These are phyloP conservation scores for Plasmodium blacklocki DNA, from an alignment of 169 alveolate species.

Conservation along the genomic window DNA sequence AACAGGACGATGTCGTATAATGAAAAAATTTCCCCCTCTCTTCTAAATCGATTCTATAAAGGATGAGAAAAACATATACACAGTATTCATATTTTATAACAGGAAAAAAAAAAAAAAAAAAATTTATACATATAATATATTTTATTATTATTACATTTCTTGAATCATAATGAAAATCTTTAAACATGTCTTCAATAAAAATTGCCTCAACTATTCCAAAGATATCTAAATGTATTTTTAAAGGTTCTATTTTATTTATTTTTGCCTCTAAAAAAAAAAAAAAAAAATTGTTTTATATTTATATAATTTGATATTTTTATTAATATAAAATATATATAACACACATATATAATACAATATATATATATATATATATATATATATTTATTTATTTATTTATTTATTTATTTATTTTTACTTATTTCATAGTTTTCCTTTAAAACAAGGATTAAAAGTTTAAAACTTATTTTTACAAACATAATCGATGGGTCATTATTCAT, in stretches of 20 bases:
- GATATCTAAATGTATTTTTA: slow-evolving; percentile 23
- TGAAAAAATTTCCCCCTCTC: too few species aligned
- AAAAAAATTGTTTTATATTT: neutral
- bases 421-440: slow-evolving; percentile 51
- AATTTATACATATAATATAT: too few species aligned
- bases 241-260: slow-evolving; percentile 44
- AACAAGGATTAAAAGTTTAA: slow-evolving; percentile 45
- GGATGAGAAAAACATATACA: too few species aligned
- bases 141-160: slow-evolving; percentile 16
- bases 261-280: slow-evolving; percentile 36
- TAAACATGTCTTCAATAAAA: slow-evolving; percentile 13
- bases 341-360: too few species aligned
- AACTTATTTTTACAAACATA: slow-evolving; percentile 51
- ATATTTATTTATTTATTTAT: neutral
- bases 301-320: neutral
- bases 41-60: too few species aligned
- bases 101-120: too few species aligned
- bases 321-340: neutral
- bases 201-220: slow-evolving; percentile 45
- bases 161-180: slow-evolving; percentile 18
- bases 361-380: neutral
- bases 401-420: slow-evolving; percentile 16
- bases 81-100: too few species aligned
- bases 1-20: too few species aligned
- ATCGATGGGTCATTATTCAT: slow-evolving; percentile 23